A percentile compares a stretch with the other conserved stretches of the same genome.
These are phyloP conservation scores for Lachnellula willkommii DNA, from an alignment of 2,329 filamentous ascomycete genomes.

Conservation along the genomic window DNA sequence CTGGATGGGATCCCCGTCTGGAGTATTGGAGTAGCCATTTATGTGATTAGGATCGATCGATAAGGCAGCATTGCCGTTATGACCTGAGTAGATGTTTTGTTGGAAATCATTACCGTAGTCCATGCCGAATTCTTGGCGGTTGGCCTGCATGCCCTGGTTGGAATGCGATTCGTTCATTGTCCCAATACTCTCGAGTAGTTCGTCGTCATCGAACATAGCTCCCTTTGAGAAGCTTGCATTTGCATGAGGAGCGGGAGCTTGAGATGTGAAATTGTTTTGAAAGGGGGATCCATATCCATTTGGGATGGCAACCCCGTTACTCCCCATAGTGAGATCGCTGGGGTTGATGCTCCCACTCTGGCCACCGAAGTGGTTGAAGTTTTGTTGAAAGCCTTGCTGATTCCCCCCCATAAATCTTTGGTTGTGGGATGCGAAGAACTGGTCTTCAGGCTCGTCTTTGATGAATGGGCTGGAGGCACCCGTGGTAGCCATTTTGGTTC, in stretches of 20 bases:
- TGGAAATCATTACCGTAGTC: constrained; percentile 47
- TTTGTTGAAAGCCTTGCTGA: constrained; percentile 39
- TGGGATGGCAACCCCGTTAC: constrained; percentile 45
- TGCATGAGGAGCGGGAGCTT: constrained; percentile 46
- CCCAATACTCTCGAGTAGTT: constrained; percentile 70
- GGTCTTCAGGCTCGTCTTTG: constrained; percentile 63
- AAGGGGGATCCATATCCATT: constrained; percentile 52
- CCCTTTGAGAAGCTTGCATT: constrained; percentile 70
- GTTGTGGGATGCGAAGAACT: constrained; percentile 40
- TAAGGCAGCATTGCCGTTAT: constrained; percentile 51
- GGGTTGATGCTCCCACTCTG: constrained; percentile 67
- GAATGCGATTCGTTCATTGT: constrained; percentile 34
- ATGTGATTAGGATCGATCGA: constrained; percentile 63
- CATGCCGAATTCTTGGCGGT: constrained; percentile 52
- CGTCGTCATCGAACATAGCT: constrained; percentile 79
- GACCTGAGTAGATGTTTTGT: constrained; percentile 46
- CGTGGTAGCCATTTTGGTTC: constrained; percentile 31
- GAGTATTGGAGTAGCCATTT: constrained; percentile 82
- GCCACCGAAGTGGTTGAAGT: constrained; percentile 33
- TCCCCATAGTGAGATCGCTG: constrained; percentile 72
- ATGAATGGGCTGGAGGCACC: constrained; percentile 51
- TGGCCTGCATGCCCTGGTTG: constrained; percentile 46
- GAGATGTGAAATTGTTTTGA: constrained; percentile 53
- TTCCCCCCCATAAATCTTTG: constrained; percentile 28
- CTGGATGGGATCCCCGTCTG: constrained; percentile 85